These are phyloP conservation scores for Ustilago curta DNA, from an alignment of 1,284 basidiomycete species.

Conservation along the genomic window DNA sequence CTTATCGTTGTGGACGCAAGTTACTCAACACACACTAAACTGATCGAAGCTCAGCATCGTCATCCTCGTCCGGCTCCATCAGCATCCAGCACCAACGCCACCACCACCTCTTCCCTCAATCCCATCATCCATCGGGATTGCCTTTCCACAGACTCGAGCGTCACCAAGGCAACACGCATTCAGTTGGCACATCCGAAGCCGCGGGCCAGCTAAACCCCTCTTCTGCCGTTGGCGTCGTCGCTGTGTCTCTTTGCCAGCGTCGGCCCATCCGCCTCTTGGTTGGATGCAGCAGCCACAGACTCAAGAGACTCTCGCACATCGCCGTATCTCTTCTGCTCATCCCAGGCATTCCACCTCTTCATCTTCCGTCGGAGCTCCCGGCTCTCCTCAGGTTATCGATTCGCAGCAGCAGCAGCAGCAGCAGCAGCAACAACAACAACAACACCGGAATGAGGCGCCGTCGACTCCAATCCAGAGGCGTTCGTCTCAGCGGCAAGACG, in stretches of 20 bases:
- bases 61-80: conserved; percentile 1
- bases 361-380: conserved; percentile 22
- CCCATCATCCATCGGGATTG: neutral
- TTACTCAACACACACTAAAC: too few species aligned
- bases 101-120: neutral
- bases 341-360: conserved; percentile 23
- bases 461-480: conserved; percentile 15
- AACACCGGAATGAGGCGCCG: conserved; percentile 24
- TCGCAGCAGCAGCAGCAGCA: conserved; percentile 17
- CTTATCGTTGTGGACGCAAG: conserved; percentile 16
- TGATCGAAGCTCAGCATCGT: conserved; percentile 6
- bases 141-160: neutral
- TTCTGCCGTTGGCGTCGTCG: conserved; percentile 23
- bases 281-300: conserved; percentile 46
- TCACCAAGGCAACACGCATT: neutral
- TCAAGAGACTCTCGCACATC: conserved; percentile 13
- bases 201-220: neutral
- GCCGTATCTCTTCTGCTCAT: conserved; percentile 20
- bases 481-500: conserved; percentile 17
- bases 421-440: conserved; percentile 13
- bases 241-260: conserved; percentile 18
- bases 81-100: conserved; percentile 2
- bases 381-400: conserved; percentile 19
- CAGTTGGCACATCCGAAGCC: conserved; percentile 2
- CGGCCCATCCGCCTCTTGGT: conserved; percentile 17